Conservation (phyloP, 495 filamentous ascomycete genomes). For the Beverwykella pulmonaria region DNA sequence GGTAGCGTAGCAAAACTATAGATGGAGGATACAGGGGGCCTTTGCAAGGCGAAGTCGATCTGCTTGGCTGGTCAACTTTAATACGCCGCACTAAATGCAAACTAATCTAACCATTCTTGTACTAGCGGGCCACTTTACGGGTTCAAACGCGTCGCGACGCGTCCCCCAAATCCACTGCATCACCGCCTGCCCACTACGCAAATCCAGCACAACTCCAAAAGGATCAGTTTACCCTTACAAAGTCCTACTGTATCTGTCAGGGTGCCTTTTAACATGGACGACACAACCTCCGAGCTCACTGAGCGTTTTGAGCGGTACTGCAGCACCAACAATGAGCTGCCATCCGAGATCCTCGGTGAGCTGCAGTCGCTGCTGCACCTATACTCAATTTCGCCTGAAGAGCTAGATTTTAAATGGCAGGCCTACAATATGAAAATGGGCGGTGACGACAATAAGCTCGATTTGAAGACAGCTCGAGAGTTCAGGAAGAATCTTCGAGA, state of each 20-base stretch:
- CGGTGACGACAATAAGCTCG: conserved; percentile 68
- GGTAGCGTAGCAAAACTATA: neutral
- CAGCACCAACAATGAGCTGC: conserved; percentile 53
- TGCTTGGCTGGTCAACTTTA: no score
- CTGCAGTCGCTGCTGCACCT: conserved; percentile 81
- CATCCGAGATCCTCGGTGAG: conserved; percentile 74
- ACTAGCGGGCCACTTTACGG: neutral
- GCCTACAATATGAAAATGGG: conserved; percentile 94
- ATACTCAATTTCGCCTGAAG: conserved; percentile 73
- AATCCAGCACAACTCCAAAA: neutral
- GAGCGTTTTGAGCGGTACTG: conserved; percentile 36
- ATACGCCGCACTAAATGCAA: no score
- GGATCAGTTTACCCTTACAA: no score
- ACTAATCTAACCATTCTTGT: neutral
- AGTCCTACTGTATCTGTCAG: no score
- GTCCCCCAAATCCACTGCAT: conserved; percentile 17
- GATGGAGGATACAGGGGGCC: neutral
- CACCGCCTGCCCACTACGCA: neutral
- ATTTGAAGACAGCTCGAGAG: conserved; percentile 65
- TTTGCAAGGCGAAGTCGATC: neutral
- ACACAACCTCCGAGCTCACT: conserved; percentile 39
- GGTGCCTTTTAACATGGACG: conserved; percentile 23
- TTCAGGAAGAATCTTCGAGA: conserved; percentile 90
- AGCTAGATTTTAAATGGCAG: conserved; percentile 97
- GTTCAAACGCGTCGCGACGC: conserved; percentile 33